Percentiles rank a stretch among this genome's conserved stretches.
Conservation (phyloP, 495 filamentous ascomycete genomes). For the Trichoderma asperelloides region DNA sequence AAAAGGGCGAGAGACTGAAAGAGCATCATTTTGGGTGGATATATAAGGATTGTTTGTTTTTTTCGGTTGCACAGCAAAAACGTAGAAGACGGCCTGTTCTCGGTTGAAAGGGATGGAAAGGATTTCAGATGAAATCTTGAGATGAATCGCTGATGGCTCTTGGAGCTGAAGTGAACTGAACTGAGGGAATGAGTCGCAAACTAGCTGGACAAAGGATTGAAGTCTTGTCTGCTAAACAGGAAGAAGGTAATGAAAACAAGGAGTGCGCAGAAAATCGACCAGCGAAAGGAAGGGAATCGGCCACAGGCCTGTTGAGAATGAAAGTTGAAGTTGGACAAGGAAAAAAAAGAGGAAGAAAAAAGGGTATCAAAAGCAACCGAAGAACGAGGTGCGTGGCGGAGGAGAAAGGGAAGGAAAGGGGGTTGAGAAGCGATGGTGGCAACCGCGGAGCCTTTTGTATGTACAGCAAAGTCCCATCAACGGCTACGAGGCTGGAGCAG, state of each 20-base stretch:
- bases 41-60: not conserved
- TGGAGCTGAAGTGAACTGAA: not conserved
- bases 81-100: not conserved
- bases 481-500: no score
- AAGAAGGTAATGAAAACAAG: not conserved
- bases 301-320: not conserved
- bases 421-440: not conserved
- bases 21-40: slow-evolving; percentile 18
- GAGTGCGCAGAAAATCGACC: slow-evolving; percentile 5
- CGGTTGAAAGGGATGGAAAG: not conserved
- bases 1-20: slow-evolving; percentile 18
- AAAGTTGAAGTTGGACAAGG: not conserved
- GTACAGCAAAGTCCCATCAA: no score
- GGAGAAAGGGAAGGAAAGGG: not conserved
- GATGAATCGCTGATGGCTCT: not conserved
- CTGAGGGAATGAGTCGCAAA: not conserved
- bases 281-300: slow-evolving; percentile 5
- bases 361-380: not conserved
- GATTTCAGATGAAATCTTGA: not conserved
- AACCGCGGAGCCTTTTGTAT: not conserved
- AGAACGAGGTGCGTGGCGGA: not conserved
- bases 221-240: not conserved
- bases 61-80: not conserved
- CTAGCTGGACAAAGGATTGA: not conserved
- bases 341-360: not conserved